Evolutionary conservation across 2,329 filamentous ascomycete species (phyloP), one percentile per base, ranked within the genome.

Genomic region (Pseudogymnoascus verrucosus): DNA sequence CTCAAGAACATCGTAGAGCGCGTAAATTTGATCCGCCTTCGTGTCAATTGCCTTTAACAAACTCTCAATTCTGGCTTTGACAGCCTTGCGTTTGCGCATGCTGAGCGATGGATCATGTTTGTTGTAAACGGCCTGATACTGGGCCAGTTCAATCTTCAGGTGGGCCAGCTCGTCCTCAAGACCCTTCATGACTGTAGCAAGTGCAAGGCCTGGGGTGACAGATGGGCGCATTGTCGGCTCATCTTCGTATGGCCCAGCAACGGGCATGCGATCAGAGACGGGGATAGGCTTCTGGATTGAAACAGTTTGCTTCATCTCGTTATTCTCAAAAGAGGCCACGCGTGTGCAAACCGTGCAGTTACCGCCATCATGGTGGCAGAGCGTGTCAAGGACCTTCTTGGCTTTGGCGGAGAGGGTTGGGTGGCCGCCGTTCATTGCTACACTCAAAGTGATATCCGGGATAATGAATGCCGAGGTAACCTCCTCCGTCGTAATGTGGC

Each of bases 161-260:
- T 96, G 90, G 11, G 82, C 81, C 51, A 93, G 82, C 74, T 96
- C 92, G 72, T 96, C 91, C 68, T 90, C 82, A 3, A 96, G 78
- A 6, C 86, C 83, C 76, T 96, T 95, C 73, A 96, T 87, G 21
- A 96, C 89, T n/a, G 87, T 84, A 6, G 89, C 89, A 23, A 96
- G 83, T 80, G 73, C 70, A 11, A 67, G 47, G 12, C 67, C 67
- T n/a, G 69, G 69, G n/a, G 65, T 61, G 8, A 67, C 64, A 14
- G 69, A 65, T 19, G 88, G 86, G 4, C 89, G 86, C 69, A 88
- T 78, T 1, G 84, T 88, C 2, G 77, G 76, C 60, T 84, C 80
- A 42, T 84, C 81, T 11, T 85, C 82, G 36, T 68, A 68, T 28
- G 66, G 66, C 2, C 26, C 59, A 5, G 64, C 23, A 64, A 79